Evolutionary conservation across 2,329 filamentous ascomycete genomes (phyloP).

Genomic region (Pseudogymnoascus sp.): DNA sequence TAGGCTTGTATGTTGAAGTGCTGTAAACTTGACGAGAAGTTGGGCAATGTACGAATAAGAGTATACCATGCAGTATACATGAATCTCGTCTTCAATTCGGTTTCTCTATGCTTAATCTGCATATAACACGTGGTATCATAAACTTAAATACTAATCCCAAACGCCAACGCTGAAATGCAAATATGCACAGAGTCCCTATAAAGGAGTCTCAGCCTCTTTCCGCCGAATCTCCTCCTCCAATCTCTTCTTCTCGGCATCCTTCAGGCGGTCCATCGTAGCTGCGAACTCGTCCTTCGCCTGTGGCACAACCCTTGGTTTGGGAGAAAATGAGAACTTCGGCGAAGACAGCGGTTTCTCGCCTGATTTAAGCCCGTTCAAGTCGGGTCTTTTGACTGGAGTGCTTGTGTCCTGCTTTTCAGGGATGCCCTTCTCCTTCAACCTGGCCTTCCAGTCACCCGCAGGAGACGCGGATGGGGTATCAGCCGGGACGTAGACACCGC

Average conservation of each 20-base stretch:
- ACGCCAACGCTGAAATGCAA: conserved; percentile 1
- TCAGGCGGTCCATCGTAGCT: conserved; percentile 45
- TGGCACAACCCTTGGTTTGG: conserved; percentile 18
- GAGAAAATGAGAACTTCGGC: conserved; percentile 27
- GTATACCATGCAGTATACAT: not conserved
- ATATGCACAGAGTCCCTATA: conserved; percentile 12
- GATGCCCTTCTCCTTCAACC: conserved; percentile 10
- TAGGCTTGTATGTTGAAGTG: not conserved
- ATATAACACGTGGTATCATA: conserved; percentile 3
- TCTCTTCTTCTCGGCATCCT: conserved; percentile 45
- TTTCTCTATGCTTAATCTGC: not conserved
- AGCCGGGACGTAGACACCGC: conserved; percentile 22
- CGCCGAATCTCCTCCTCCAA: conserved; percentile 44
- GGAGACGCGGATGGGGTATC: conserved; percentile 17
- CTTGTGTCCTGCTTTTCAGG: conserved; percentile 16
- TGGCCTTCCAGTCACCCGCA: conserved; percentile 9
- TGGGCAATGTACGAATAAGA: not conserved
- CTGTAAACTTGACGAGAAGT: not conserved
- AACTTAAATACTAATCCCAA: not conserved
- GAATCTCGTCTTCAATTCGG: not conserved
- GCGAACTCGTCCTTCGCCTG: conserved; percentile 24
- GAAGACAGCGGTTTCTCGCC: conserved; percentile 31
- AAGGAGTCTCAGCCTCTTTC: conserved; percentile 36
- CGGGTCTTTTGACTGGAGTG: conserved; percentile 27
- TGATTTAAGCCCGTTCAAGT: conserved; percentile 31